Conservation (phyloP, 257 asterid genomes). For the Capsicum rhomboideum region DNA sequence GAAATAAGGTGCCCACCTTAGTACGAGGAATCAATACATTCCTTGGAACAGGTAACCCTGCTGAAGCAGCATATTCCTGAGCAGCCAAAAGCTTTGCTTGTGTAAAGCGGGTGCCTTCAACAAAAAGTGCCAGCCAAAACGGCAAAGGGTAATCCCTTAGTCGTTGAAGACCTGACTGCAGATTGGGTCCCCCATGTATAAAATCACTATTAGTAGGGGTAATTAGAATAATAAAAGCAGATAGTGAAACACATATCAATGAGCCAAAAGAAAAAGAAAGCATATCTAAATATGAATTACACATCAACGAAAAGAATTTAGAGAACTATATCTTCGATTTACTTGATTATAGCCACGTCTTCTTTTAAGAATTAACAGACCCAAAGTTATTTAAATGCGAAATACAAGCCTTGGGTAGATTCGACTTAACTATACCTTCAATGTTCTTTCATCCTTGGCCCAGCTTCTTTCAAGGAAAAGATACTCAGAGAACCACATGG, state of each 20-base stretch:
- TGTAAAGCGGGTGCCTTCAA: constrained; percentile 95
- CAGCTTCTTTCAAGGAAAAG: constrained; percentile 96
- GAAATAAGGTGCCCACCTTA: constrained; percentile 40
- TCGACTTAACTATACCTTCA: constrained; percentile 45
- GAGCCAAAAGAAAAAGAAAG: constrained; percentile 2
- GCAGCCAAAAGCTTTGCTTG: constrained; percentile 93
- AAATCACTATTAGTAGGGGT: background rate
- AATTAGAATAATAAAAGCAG: background rate
- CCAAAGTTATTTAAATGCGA: background rate
- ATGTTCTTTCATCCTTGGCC: constrained; percentile 83
- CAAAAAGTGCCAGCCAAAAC: constrained; percentile 93
- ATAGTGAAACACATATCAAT: background rate
- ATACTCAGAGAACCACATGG: constrained; percentile 97
- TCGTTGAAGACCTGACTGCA: constrained; percentile 69
- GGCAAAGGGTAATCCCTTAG: constrained; percentile 82
- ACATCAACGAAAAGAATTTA: background rate
- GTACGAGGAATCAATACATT: constrained; percentile 96
- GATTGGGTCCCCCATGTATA: constrained; percentile 6
- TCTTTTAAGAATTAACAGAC: background rate
- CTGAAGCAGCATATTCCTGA: constrained; percentile 82
- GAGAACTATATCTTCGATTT: background rate
- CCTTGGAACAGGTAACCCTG: constrained; percentile 76
- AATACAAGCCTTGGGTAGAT: background rate
- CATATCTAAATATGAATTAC: constrained; percentile 2
- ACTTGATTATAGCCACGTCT: background rate